Base-by-base conservation (phyloP, 192 early-diverging fungal species). In the Gryganskiella cystojenkinii region DNA sequence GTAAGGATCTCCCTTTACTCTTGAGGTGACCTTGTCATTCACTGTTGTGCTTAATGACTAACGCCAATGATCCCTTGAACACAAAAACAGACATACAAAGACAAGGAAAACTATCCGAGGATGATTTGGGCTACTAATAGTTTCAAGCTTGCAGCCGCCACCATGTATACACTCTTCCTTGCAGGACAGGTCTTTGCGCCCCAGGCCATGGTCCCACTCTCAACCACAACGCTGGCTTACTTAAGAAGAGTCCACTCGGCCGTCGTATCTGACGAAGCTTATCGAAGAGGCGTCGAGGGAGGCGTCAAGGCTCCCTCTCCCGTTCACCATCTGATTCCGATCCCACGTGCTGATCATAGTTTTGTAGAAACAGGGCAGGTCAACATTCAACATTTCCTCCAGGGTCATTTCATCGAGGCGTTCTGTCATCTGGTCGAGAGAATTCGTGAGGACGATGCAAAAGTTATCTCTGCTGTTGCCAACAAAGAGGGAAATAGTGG, bases 111-210 rank as follows among this genome's bases (percentile, higher is more conserved):
- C 9, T 89, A 80, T 42, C 87, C 87, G 31, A 81, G 68, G 43
- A 89, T 89, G 87, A 87, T 89, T 11, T 89, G 87, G 87, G 74
- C 73, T 24, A 89, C 87, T 45, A 89, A 89, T 59, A 84, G 83
- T 45, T 56, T 65, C 37, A 84, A 86, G n/a, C 40, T 85, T 9
- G 82, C 86, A 28, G 71, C 84, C 0, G 70, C 84, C 0, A 87
- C 87, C 42, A 84, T 89, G 79, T 87, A 87, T 31, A 87, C 87
- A 6, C 70, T 89, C 14, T 89, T 89, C 60, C 87, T 85, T 50
- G 81, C 83, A 0, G 87, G 87, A 3, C 79, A 78, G 25, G 31
- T 73, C 10, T 89, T 83, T 79, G 87, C 87, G 0, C 87, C 87
- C 2, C 31, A 68, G 0, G 81, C 80, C 51, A 60, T 66, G 50